Percentiles rank a stretch among this genome's conserved stretches.
Conservation (phyloP, 306 rosid genomes). For the Glycine soja region DNA sequence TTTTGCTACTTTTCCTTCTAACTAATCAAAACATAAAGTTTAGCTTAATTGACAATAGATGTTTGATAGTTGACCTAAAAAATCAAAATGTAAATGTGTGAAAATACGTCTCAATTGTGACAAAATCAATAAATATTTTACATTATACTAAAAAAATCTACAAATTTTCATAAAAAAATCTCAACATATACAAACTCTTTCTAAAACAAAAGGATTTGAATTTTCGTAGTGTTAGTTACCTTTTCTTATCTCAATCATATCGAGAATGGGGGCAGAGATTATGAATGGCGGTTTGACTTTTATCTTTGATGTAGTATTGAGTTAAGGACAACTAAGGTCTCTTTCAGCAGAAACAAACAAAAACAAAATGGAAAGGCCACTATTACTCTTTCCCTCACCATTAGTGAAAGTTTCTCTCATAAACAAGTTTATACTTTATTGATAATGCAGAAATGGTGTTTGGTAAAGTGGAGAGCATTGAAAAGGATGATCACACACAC, state of each 20-base stretch:
- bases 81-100: too few relatives aligned
- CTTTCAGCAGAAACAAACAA: slow-evolving; percentile 24
- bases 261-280: slow-evolving; percentile 57
- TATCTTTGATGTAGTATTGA: background rate
- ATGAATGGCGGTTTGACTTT: slow-evolving; percentile 36
- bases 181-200: too few relatives aligned
- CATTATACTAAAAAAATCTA: too few relatives aligned
- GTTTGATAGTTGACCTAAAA: too few relatives aligned
- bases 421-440: background rate
- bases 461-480: slow-evolving; percentile 46
- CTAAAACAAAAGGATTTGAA: background rate
- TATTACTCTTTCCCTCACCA: slow-evolving; percentile 4
- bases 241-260: slow-evolving; percentile 9
- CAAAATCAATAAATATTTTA: too few relatives aligned
- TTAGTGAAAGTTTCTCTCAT: slow-evolving; percentile 19
- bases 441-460: slow-evolving; percentile 35
- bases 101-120: too few relatives aligned
- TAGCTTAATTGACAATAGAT: too few relatives aligned
- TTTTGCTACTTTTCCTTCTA: too few relatives aligned
- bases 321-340: slow-evolving; percentile 4
- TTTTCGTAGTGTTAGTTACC: background rate
- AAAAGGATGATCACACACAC: slow-evolving; percentile 33
- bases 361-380: slow-evolving; percentile 9
- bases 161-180: too few relatives aligned
- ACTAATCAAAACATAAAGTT: too few relatives aligned